Conservation (phyloP, 148 eudicot genomes). For the Rhododendron mucronatum region DNA sequence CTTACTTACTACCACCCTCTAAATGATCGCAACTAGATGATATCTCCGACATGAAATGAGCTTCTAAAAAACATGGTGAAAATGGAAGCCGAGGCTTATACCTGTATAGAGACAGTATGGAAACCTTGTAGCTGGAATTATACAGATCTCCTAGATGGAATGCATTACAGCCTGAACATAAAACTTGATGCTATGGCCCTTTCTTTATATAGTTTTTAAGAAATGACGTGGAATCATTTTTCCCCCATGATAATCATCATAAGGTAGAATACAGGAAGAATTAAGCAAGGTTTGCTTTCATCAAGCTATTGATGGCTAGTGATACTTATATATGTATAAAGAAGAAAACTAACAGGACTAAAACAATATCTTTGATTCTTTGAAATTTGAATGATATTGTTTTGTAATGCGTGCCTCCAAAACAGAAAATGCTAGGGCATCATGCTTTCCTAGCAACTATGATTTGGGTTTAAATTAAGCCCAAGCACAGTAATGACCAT, state of each 20-base stretch:
- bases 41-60: neutral
- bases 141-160: neutral
- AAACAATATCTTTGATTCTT: neutral
- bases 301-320: constrained; percentile 6
- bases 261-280: neutral
- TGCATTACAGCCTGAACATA: neutral
- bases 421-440: neutral
- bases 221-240: neutral
- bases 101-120: neutral
- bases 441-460: neutral
- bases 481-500: neutral
- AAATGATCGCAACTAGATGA: neutral
- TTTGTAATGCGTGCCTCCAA: neutral
- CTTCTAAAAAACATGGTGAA: neutral
- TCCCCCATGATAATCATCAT: neutral
- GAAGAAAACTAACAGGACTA: constrained; percentile 3
- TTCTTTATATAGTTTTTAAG: neutral
- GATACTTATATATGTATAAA: neutral
- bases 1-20: neutral
- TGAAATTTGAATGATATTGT: neutral
- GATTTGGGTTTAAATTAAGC: neutral
- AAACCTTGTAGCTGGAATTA: neutral
- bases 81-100: neutral
- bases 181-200: constrained; percentile 5
- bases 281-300: neutral